Conservation (phyloP, 345 rosid species). For the Odontarrhena argentea region DNA sequence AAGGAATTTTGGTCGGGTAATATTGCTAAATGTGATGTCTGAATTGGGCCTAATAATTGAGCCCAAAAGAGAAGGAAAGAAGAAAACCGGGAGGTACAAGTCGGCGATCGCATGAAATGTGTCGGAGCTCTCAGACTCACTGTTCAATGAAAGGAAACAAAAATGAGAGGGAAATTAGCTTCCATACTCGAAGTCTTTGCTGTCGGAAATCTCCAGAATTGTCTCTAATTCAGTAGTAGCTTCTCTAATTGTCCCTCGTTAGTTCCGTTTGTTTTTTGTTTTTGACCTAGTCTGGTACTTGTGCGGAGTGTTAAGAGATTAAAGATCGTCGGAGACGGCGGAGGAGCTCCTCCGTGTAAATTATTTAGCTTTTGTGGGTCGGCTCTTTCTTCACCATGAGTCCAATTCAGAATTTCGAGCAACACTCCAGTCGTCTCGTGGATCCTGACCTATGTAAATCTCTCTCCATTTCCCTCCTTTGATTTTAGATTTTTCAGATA, state of each 20-base stretch:
- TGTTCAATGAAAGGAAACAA: background rate
- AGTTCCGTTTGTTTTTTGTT: background rate
- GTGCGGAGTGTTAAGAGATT: constrained; percentile 4
- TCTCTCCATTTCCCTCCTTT: background rate
- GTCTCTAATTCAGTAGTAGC: constrained; percentile 5
- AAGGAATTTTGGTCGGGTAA: no score
- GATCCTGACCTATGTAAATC: constrained; percentile 76
- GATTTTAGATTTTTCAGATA: background rate
- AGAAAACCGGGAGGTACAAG: background rate
- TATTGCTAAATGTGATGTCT: no score
- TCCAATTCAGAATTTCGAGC: constrained; percentile 97
- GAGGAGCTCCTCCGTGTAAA: constrained; percentile 26
- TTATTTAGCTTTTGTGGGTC: constrained; percentile 27
- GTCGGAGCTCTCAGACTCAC: constrained; percentile 27
- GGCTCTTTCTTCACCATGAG: constrained; percentile 54
- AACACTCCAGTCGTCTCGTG: constrained; percentile 79
- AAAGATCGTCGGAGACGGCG: constrained; percentile 20
- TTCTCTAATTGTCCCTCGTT: constrained; percentile 23
- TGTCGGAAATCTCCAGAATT: constrained; percentile 3
- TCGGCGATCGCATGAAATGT: constrained; percentile 29
- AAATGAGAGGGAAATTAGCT: constrained; percentile 35
- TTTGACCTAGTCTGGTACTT: constrained; percentile 35
- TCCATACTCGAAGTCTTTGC: background rate
- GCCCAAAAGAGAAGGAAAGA: constrained; percentile 12
- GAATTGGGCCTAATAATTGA: background rate